A percentile compares a stretch with the other conserved stretches of the same genome.
phyloP scores from a whole-genome alignment of 2,329 filamentous ascomycete species.

The Aspergillus bombycis region DNA sequence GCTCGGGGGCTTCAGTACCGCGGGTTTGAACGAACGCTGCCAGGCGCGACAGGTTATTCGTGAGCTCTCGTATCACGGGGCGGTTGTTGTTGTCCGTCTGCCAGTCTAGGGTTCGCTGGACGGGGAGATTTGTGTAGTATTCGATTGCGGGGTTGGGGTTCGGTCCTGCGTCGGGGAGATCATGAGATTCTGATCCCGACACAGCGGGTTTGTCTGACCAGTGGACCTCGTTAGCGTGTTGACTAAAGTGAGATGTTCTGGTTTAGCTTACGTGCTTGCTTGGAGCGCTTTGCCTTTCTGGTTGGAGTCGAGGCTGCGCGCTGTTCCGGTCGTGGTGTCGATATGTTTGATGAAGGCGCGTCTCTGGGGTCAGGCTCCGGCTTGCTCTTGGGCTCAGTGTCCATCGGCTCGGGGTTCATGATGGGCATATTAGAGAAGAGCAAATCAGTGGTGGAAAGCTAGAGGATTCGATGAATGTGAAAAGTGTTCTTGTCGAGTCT shows the following conservation, averaged over 20 bases:
- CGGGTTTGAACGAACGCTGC: conserved; percentile 13
- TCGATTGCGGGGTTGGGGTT: background rate
- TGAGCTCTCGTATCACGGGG: background rate
- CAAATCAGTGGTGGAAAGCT: background rate
- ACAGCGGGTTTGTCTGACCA: background rate
- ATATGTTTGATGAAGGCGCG: background rate
- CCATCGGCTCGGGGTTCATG: background rate
- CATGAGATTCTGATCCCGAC: background rate
- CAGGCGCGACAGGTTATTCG: background rate
- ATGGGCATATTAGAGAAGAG: background rate
- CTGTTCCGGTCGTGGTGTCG: background rate
- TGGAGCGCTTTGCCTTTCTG: background rate
- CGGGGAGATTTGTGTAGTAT: background rate
- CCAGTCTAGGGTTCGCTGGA: background rate
- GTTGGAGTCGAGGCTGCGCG: background rate
- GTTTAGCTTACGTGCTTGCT: background rate
- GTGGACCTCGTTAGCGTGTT: background rate
- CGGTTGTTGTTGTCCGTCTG: background rate
- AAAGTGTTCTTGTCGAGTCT: background rate
- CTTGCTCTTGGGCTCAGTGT: background rate
- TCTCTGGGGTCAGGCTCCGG: background rate
- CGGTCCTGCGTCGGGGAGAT: background rate
- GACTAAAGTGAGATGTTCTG: background rate
- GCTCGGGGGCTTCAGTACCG: background rate
- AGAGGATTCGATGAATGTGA: background rate